Evolutionary conservation across 208 protist species (phyloP), one percentile per base, ranked within the genome.

Genomic region (Leishmania turanica): DNA sequence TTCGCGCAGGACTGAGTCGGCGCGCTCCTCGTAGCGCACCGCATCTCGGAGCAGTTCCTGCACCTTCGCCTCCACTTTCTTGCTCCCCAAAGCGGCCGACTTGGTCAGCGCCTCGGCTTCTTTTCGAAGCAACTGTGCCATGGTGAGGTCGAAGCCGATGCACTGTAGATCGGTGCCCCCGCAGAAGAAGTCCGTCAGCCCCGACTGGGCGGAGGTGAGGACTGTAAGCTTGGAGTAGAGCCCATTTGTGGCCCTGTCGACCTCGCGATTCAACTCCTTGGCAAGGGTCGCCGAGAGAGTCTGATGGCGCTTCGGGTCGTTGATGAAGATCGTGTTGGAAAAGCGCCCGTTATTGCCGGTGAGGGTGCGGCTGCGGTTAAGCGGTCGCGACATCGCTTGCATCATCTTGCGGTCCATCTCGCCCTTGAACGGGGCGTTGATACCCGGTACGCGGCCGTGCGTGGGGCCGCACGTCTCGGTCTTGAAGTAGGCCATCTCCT

Each of bases 351-450:
- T 89, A 83, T 96, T 97, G 49, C 84, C 86, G 21, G 93, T 95
- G 78, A 96, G 88, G 45, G 92, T 97, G 80, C 84, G 91, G 75
- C 92, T 84, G 53, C 82, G 78, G 87, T 96, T 96, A 11, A 97
- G 84, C 72, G 95, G 90, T 24, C 84, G 78, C 17, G 93, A 94
- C 92, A 98, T 97, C 40, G 92, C 91, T 87, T 97, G 93, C 92
- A 96, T 97, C 92, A 97, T 98, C 77, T 94, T 90, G 62, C 88
- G 89, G 79, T 98, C 95, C 73, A 94, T 89, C 80, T 98, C 93
- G 21, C 95, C 95, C 27, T 89, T 74, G 81, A 96, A 98, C 27
- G 92, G 92, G n/a, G 88, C 84, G 79, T 96, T 97, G 79, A 98
- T 75, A 54, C 95, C 95, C 11, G 95, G 95, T 51, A 97, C 92